Conservation (phyloP, 1,284 basidiomycete genomes). For the Blastosporella zonata region DNA sequence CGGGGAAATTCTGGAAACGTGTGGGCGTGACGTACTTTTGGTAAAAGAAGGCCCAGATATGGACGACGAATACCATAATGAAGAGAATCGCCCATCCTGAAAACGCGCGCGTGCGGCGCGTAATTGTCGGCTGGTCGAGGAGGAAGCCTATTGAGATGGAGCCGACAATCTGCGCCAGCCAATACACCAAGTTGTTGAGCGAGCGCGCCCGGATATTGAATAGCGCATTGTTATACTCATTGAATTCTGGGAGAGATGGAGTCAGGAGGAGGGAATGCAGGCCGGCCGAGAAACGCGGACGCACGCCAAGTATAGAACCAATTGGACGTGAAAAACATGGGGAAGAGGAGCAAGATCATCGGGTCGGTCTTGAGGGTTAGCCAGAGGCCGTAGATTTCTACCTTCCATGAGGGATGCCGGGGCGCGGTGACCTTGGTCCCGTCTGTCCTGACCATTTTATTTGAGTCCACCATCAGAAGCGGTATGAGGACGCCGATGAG, state of each 20-base stretch:
- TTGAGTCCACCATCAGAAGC: conserved; percentile 64
- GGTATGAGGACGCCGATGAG: conserved; percentile 64
- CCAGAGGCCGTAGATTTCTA: conserved; percentile 50
- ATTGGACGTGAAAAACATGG: conserved; percentile 29
- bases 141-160: conserved; percentile 63
- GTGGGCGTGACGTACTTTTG: conserved; percentile 46
- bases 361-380: conserved; percentile 56
- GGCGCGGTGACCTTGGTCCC: conserved; percentile 61
- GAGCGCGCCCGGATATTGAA: conserved; percentile 67
- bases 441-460: conserved; percentile 66
- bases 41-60: conserved; percentile 69
- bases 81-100: conserved; percentile 58
- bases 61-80: conserved; percentile 59
- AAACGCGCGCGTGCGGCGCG: conserved; percentile 62
- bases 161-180: conserved; percentile 61
- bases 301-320: conserved; percentile 50
- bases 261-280: background rate
- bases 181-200: conserved; percentile 68
- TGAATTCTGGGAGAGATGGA: conserved; percentile 46
- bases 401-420: conserved; percentile 70
- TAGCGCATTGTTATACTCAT: conserved; percentile 61
- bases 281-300: conserved; percentile 22
- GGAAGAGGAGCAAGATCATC: conserved; percentile 44
- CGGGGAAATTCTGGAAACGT: no score
- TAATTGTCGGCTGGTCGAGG: conserved; percentile 52